Conservation (phyloP, 331 rosid genomes). For the Pyracantha coccinea region DNA sequence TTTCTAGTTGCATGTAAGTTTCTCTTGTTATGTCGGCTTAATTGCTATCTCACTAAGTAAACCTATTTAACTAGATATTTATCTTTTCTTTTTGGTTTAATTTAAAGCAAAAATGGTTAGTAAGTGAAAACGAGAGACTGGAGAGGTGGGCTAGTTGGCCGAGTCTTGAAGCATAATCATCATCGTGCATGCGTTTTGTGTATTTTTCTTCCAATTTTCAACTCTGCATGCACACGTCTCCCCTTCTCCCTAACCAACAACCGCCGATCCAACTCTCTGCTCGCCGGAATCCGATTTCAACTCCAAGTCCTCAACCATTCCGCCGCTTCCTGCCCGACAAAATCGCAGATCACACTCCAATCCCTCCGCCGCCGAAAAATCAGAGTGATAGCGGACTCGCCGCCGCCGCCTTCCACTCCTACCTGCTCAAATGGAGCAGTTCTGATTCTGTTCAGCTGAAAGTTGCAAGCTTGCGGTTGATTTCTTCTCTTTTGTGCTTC, state of each 20-base stretch:
- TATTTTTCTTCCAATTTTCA: slow-evolving; percentile 35
- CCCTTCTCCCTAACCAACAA: slow-evolving; percentile 13
- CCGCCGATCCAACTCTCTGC: slow-evolving; percentile 18
- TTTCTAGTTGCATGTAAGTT: not conserved
- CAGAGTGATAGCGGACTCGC: not conserved
- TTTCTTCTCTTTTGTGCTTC: slow-evolving; percentile 2
- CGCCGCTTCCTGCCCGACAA: not conserved
- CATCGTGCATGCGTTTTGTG: slow-evolving; percentile 98
- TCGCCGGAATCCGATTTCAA: slow-evolving; percentile 1
- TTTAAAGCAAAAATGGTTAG: not conserved
- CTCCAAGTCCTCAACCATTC: not conserved
- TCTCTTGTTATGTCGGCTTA: not conserved
- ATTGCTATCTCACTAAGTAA: not conserved
- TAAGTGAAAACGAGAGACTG: slow-evolving; percentile 13
- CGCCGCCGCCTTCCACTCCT: slow-evolving; percentile 5
- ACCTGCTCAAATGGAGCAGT: not conserved
- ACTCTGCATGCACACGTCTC: slow-evolving; percentile 49
- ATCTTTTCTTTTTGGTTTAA: not conserved
- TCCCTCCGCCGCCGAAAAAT: not conserved
- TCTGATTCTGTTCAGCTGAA: not conserved
- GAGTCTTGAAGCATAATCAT: slow-evolving; percentile 98
- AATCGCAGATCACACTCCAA: slow-evolving; percentile 6
- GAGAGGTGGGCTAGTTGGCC: slow-evolving; percentile 52
- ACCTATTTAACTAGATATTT: too few relatives aligned
- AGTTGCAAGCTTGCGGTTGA: not conserved